Base-by-base conservation (phyloP, 2,329 filamentous ascomycete species). In the Exophiala dermatitidis region DNA sequence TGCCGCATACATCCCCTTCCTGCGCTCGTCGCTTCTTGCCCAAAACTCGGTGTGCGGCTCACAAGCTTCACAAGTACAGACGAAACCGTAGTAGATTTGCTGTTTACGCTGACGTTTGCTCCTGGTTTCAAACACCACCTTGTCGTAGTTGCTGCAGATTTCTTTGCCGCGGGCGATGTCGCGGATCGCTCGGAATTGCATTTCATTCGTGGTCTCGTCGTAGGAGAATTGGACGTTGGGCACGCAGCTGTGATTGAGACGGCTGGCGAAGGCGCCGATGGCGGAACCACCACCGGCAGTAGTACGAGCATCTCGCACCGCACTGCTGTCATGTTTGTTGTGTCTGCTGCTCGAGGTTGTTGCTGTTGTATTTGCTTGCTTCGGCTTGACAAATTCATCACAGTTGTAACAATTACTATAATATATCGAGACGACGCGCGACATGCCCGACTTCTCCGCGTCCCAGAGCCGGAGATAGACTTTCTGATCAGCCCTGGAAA, bases 351-450 rank as follows among this genome's bases (percentile, higher is more conserved):
- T 38, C 34, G 34, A 6, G 6, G 34, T 36, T 36, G 34, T n/a
- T 36, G 34, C 6, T n/a, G 34, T 7, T n/a, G n/a, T 37, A 1
- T 7, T 37, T n/a, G 19, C 10, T 12, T 26, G 38, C 2, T 26
- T 41, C 33, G 38, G 28, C 28, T 45, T 45, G 28, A 38, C n/a
- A 44, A 57, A 54, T n/a, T 34, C 36, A 12, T 56, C 53, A 37
- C 56, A 54, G 28, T 60, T 58, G 40, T 63, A 62, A 49, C 60
- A 62, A 36, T 63, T 63, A 38, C 53, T 58, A 46, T 59, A 62
- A 45, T 62, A 63, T 26, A 62, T 62, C 8, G 56, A 59, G 31
- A 46, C 54, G 30, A 57, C 46, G 31, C 42, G 46, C 28, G 53
- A 49, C 52, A 59, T 59, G 50, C 50, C 52, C 9, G 56, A 57